Conservation (phyloP, 2,329 filamentous ascomycete species). For the Scedosporium minutisporum region DNA sequence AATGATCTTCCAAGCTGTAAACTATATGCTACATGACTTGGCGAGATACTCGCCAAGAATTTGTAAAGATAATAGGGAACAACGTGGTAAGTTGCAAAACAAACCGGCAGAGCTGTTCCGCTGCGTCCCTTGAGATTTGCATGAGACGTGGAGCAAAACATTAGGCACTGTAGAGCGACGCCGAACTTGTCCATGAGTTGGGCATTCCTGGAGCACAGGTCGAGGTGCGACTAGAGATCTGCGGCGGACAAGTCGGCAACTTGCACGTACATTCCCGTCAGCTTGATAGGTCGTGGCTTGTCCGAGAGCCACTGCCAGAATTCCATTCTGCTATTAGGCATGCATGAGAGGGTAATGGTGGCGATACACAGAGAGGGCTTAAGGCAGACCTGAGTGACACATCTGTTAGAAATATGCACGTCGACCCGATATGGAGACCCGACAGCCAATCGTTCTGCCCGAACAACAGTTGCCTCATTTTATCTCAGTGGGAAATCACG, state of each 20-base stretch:
- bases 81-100: neutral
- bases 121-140: neutral
- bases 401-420: neutral
- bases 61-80: too few relatives aligned
- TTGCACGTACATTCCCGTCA: neutral
- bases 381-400: neutral
- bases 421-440: neutral
- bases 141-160: neutral
- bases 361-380: neutral
- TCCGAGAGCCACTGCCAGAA: neutral
- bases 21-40: too few relatives aligned
- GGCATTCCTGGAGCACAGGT: neutral
- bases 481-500: neutral
- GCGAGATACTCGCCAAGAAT: too few relatives aligned
- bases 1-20: too few relatives aligned
- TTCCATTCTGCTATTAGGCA: neutral
- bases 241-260: neutral
- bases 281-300: neutral
- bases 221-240: neutral
- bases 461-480: neutral
- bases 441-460: neutral
- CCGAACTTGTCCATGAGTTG: neutral
- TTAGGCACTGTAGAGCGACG: neutral
- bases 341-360: neutral
- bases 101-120: neutral